Evolutionary conservation across 208 protist species (phyloP).

Genomic region (Acanthamoeba triangularis): DNA sequence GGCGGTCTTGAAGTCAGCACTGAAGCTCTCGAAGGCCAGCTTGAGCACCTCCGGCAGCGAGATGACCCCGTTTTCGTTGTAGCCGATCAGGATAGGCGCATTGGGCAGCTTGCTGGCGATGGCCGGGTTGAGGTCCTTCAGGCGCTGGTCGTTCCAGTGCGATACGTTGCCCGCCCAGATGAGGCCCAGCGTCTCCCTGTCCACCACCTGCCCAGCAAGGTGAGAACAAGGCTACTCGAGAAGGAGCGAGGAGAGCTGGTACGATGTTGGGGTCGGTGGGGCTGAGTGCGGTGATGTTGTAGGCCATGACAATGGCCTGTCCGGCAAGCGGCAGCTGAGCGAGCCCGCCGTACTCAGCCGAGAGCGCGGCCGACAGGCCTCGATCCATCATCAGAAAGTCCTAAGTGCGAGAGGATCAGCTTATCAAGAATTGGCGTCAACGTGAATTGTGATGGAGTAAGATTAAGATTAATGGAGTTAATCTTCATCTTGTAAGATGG

Average conservation of each 20-base stretch:
- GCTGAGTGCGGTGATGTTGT: neutral
- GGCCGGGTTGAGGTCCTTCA: constrained; percentile 17
- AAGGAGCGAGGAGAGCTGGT: neutral
- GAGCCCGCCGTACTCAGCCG: neutral
- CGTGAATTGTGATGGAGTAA: too few relatives aligned
- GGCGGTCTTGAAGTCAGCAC: neutral
- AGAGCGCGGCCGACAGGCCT: neutral
- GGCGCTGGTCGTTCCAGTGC: constrained; percentile 29
- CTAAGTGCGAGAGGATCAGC: too few relatives aligned
- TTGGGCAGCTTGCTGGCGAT: neutral
- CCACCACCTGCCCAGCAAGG: neutral
- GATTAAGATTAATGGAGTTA: too few relatives aligned
- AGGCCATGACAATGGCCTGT: constrained; percentile 59
- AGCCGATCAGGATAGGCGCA: neutral
- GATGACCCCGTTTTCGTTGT: neutral
- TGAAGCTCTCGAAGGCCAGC: constrained; percentile 18
- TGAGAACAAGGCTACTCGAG: neutral
- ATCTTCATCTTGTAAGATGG: too few relatives aligned
- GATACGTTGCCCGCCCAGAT: constrained; percentile 67
- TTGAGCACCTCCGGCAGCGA: neutral
- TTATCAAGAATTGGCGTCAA: too few relatives aligned
- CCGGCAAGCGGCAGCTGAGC: neutral
- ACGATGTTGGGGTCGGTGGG: neutral
- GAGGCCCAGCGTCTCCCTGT: constrained; percentile 7
- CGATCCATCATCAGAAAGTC: neutral